Base-by-base conservation (phyloP, 805 yeast genomes). In the Starmerella sp. region DNA sequence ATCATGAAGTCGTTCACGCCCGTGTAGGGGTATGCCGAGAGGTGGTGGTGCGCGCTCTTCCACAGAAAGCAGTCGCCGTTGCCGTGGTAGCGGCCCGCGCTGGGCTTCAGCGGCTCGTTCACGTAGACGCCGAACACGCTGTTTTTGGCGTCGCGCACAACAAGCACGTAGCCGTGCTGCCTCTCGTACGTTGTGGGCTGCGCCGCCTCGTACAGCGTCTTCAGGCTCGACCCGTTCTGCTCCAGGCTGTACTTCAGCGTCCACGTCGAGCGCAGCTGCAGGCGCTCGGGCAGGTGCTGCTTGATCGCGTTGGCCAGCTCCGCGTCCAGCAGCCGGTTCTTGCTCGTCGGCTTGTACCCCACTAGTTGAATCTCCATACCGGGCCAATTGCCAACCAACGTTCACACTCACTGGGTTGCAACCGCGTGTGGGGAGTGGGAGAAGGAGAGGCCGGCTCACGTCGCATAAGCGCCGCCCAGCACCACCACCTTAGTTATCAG, bases 61-160 rank as follows among this genome's bases (percentile, higher is more conserved):
- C 96, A 91, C 28, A 91, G 73, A 63, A 93, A 90, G 65, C 97
- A 89, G 67, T 91, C 96, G 0, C 97, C 96, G 69, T 90, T 90
- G 0, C 98, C 98, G 62, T 83, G 85, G 70, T 82, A 91, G 55
- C 86, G 75, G 15, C 61, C 60, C 49, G 78, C 78, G 50, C 86
- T 95, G 55, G 82, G 77, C 56, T 78, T 81, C 56, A 86, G 75
- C 53, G 77, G 74, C 61, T 86, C 95, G 67, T 88, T 68, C 48
- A 82, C 61, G 66, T 80, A 90, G 13, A 87, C 83, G 0, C 97
- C 97, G 71, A 90, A 89, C 44, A 79, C 68, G 31, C 79, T 77
- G 54, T 79, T 79, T 17, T 75, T 69, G 13, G 75, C 71, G 65
- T 93, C 97, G 65, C 76, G 76, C 5, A 93, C 74, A 3, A 84